These are phyloP conservation scores for Hysterangium stoloniferum DNA, from an alignment of 768 basidiomycete genomes.

Conservation along the genomic window DNA sequence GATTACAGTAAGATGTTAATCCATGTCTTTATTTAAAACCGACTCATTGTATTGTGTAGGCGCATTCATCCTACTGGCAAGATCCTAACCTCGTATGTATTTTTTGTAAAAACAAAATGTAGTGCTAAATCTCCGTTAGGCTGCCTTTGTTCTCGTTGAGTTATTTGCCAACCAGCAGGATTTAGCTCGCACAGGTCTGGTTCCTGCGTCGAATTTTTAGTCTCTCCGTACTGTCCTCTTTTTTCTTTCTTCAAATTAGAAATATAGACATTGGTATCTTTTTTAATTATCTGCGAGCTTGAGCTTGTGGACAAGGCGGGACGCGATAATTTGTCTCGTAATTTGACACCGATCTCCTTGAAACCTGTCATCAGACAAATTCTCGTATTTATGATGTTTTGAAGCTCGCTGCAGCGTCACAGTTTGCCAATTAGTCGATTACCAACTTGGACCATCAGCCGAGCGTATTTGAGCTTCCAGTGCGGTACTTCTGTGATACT, in stretches of 20 bases:
- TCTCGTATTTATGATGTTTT: no score
- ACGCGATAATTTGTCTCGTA: no score
- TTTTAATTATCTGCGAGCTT: neutral
- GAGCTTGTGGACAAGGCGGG: no score
- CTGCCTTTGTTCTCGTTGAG: slow-evolving; percentile 32
- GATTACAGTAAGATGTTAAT: slow-evolving; percentile 16
- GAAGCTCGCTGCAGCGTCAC: no score
- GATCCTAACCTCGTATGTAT: slow-evolving; percentile 24
- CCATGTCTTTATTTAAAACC: neutral
- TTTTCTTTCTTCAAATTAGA: neutral
- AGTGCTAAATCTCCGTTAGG: slow-evolving; percentile 11
- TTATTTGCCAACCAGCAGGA: slow-evolving; percentile 30
- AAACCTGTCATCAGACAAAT: no score
- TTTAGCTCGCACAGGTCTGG: slow-evolving; percentile 29
- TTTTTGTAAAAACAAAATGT: neutral
- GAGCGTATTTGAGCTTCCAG: no score
- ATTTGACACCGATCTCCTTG: no score
- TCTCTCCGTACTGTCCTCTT: no score
- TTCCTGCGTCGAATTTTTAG: slow-evolving; percentile 8
- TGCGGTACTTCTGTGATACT: no score
- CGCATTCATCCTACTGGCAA: slow-evolving; percentile 33
- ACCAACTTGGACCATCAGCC: no score
- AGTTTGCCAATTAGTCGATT: no score
- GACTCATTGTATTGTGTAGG: slow-evolving; percentile 19
- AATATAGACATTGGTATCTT: neutral